A percentile compares a stretch with the other conserved stretches of the same genome.
Evolutionary conservation across 2,329 filamentous ascomycete species (phyloP).

Genomic region (Xylaria arbuscula): DNA sequence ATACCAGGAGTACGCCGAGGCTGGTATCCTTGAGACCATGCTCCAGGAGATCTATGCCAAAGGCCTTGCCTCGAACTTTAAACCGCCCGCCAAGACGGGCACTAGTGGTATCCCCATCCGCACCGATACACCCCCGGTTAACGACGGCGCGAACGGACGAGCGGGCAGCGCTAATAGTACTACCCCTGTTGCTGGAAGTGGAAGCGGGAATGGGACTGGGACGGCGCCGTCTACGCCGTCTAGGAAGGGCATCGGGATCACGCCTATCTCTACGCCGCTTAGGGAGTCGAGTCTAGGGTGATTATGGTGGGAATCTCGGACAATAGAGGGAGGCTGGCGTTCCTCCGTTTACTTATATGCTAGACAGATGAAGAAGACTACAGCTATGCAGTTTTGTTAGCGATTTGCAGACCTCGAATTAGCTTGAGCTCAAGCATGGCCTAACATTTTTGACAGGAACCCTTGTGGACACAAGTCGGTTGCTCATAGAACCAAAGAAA

Average conservation of each 20-base stretch:
- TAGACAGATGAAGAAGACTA: too few relatives aligned
- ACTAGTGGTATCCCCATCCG: constrained; percentile 34
- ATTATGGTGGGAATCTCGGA: not conserved
- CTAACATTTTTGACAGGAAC: too few relatives aligned
- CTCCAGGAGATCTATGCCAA: constrained; percentile 85
- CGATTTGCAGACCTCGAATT: too few relatives aligned
- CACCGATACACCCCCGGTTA: constrained; percentile 47
- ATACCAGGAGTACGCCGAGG: constrained; percentile 88
- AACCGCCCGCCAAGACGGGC: constrained; percentile 58
- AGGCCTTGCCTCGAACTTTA: constrained; percentile 69
- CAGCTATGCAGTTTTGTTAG: too few relatives aligned
- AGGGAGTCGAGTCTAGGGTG: constrained; percentile 29
- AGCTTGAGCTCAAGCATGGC: too few relatives aligned
- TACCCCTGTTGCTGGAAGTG: not conserved
- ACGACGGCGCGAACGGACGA: constrained; percentile 15
- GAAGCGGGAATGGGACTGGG: constrained; percentile 21
- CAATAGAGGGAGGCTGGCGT: not conserved
- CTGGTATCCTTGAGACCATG: constrained; percentile 84
- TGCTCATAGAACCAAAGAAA: too few relatives aligned
- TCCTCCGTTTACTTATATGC: not conserved
- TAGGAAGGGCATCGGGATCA: constrained; percentile 35
- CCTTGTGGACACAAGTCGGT: too few relatives aligned
- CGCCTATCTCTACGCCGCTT: constrained; percentile 40
- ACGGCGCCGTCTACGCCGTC: constrained; percentile 40
- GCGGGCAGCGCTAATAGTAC: not conserved